Base-by-base conservation (phyloP, 2,329 filamentous ascomycete genomes). In the Escovopsis sp. region DNA sequence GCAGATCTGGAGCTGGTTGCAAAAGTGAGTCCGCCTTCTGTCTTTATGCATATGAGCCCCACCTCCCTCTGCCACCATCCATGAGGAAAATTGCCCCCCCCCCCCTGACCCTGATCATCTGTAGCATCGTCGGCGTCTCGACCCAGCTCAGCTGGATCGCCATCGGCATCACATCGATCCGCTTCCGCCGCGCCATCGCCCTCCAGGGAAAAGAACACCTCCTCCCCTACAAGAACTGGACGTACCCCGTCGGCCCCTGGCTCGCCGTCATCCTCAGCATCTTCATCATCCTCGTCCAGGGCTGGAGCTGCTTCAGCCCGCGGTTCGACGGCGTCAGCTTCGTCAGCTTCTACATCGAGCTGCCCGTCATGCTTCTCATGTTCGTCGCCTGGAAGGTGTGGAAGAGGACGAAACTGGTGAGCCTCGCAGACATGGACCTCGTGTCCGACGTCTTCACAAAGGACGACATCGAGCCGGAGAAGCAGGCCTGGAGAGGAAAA, bases 301-400 rank as follows among this genome's bases (percentile, higher is more conserved):
- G 78, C 2, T 82, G 73, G 72, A 69, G 61, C 50, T 74, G 68
- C 42, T 81, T 82, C 59, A 76, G 69, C 36, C 75, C 74, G 3
- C 56, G 47, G 2, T 82, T 81, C 51, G 64, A 66, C 39, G 63
- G 59, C 2, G 73, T 80, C 11, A 67, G 71, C 51, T 81, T 82
- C 51, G 72, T 82, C 38, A 77, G 72, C 45, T 75, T 67, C 48
- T 80, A 82, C 51, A 67, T 82, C 33, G 74, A 80, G 57, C 56
- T 81, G 23, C 72, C 75, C 0, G 50, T 81, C 45, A 76, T 81
- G 67, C 48, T 72, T 12, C 50, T 79, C 8, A 66, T 89, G 32
- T 88, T 73, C 53, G 37, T 80, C 1, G 75, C 67, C 6, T 89
- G 82, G 80, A 91, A 89, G 59, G 26, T 84, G 1, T 44, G 77